A percentile compares a stretch with the other conserved stretches of the same genome.
These are phyloP conservation scores for Gaeumannomyces sp. DNA, from an alignment of 2,329 filamentous ascomycete species.

Conservation along the genomic window DNA sequence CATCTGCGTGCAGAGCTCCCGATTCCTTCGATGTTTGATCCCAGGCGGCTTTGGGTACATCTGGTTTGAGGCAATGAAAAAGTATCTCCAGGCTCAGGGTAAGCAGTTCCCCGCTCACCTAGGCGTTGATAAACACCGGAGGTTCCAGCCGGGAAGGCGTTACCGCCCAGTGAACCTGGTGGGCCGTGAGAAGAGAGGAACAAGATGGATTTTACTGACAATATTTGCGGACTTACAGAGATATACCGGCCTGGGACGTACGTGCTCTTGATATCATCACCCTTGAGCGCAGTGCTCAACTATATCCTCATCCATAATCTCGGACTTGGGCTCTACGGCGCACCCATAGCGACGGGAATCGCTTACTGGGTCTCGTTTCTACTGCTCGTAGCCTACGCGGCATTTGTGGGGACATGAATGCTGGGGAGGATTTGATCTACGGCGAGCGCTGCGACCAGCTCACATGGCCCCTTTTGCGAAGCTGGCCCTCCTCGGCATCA, in stretches of 20 bases:
- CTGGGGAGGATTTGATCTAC: conserved; percentile 68
- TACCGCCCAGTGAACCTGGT: too few species aligned
- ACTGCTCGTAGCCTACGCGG: conserved; percentile 66
- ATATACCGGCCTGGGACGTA: conserved; percentile 81
- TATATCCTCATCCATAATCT: conserved; percentile 72
- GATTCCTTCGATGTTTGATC: conserved; percentile 66
- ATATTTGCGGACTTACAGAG: conserved; percentile 20
- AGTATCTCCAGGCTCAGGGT: conserved; percentile 83
- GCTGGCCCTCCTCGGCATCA: conserved; percentile 67
- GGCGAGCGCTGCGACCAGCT: conserved; percentile 45
- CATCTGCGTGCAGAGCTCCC: conserved; percentile 66
- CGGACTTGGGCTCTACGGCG: conserved; percentile 66
- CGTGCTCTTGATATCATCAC: conserved; percentile 75
- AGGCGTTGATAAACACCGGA: conserved; percentile 19
- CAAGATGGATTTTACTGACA: background rate
- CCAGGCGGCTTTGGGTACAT: conserved; percentile 82
- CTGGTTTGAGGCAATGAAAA: conserved; percentile 82
- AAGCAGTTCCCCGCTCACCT: conserved; percentile 44
- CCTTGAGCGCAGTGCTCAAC: conserved; percentile 74
- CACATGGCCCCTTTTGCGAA: conserved; percentile 67
- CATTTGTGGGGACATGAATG: conserved; percentile 68
- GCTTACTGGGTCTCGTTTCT: conserved; percentile 82
- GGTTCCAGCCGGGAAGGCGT: background rate
- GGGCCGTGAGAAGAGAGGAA: too few species aligned
- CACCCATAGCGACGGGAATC: conserved; percentile 74